Evolutionary conservation across 495 filamentous ascomycete genomes (phyloP).

Genomic region (Neurospora sp.): DNA sequence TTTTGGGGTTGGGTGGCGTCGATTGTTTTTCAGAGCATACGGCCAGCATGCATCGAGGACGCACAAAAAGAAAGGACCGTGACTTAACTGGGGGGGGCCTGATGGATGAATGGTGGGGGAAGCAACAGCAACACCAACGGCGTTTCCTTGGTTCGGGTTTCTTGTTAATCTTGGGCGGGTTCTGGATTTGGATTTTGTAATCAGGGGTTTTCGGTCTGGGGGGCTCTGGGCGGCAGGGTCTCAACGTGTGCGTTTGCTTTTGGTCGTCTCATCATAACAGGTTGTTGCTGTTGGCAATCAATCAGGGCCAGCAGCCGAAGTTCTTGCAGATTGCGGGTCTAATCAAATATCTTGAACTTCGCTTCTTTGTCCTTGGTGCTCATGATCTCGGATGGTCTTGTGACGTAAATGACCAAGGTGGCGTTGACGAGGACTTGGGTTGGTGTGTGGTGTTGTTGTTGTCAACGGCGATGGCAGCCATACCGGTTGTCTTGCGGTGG

Average conservation of each 20-base stretch:
- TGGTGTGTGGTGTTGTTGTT: background rate
- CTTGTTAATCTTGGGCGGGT: background rate
- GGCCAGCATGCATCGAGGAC: background rate
- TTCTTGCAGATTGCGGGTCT: background rate
- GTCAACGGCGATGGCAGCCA: background rate
- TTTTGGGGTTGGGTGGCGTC: background rate
- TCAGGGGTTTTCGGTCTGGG: background rate
- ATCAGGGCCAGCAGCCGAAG: background rate
- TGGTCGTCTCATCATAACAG: background rate
- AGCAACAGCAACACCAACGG: background rate
- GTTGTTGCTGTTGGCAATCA: background rate
- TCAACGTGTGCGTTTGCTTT: background rate
- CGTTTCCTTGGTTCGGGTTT: background rate
- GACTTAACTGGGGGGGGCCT: background rate
- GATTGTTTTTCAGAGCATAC: background rate
- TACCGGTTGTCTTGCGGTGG: background rate
- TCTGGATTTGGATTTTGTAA: background rate
- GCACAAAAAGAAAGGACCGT: background rate
- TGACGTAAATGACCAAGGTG: background rate
- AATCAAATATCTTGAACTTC: background rate
- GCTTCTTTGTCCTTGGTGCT: background rate
- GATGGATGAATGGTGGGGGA: background rate
- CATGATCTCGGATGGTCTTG: background rate
- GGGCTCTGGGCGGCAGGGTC: background rate
- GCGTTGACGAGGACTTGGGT: background rate